These are phyloP conservation scores for Fusarium sp. DNA, from an alignment of 2,329 filamentous ascomycete genomes.

Conservation along the genomic window DNA sequence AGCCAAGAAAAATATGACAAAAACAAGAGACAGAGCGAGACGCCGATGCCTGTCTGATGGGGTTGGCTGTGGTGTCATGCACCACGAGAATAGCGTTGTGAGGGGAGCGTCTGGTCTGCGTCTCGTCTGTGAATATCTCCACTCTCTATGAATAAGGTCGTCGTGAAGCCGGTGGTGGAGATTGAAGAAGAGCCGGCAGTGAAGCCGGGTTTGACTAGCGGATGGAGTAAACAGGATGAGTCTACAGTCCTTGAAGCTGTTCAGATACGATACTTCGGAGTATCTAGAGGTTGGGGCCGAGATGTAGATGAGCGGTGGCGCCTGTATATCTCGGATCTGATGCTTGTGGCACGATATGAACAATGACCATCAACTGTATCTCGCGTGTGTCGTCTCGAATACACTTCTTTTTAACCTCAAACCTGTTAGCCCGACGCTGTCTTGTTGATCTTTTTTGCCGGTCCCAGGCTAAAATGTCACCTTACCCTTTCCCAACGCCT, in stretches of 20 bases:
- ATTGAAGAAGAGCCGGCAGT: slow-evolving; percentile 9
- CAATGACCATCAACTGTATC: not conserved
- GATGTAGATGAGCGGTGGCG: not conserved
- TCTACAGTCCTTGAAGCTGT: not conserved
- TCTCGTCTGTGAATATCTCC: slow-evolving; percentile 4
- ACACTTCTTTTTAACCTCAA: not conserved
- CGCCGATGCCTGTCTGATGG: slow-evolving; percentile 9
- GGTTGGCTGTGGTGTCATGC: slow-evolving; percentile 42
- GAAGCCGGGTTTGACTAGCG: slow-evolving; percentile 13
- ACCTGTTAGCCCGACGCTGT: not conserved
- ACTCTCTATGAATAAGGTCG: not conserved
- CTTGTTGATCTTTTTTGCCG: not conserved
- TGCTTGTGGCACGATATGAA: not conserved
- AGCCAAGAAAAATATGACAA: not conserved
- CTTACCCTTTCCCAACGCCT: slow-evolving; percentile 1
- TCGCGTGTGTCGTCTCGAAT: not conserved
- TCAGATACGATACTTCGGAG: not conserved
- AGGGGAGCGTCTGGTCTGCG: not conserved
- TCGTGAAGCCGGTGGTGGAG: slow-evolving; percentile 10
- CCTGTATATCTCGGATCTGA: not conserved
- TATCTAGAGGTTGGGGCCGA: not conserved
- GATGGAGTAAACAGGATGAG: not conserved
- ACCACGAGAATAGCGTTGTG: slow-evolving; percentile 39
- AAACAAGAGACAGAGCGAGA: not conserved
- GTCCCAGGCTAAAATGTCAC: not conserved